Conservation (phyloP, 2,329 filamentous ascomycete genomes). For the Pezicula carpinea region DNA sequence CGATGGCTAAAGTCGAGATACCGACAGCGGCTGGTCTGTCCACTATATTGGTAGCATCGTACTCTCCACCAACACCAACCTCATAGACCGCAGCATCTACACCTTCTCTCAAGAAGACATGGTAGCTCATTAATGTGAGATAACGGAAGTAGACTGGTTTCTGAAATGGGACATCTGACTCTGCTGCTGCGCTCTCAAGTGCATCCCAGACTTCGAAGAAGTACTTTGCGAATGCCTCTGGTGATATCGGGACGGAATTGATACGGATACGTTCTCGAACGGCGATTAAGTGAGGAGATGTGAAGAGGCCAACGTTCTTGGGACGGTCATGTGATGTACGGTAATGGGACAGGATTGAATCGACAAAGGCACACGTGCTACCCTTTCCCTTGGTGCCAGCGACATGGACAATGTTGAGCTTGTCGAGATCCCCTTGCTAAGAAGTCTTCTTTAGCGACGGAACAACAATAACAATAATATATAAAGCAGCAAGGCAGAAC, state of each 20-base stretch:
- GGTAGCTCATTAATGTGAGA: slow-evolving; percentile 62
- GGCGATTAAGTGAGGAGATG: slow-evolving; percentile 63
- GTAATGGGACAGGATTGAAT: slow-evolving; percentile 55
- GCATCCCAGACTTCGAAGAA: slow-evolving; percentile 66
- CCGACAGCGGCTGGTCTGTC: slow-evolving; percentile 51
- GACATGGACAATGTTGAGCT: slow-evolving; percentile 65
- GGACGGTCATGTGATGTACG: slow-evolving; percentile 28
- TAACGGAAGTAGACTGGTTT: slow-evolving; percentile 56
- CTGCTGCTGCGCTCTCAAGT: slow-evolving; percentile 34
- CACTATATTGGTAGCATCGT: slow-evolving; percentile 65
- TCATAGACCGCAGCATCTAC: slow-evolving; percentile 62
- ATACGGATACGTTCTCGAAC: slow-evolving; percentile 65
- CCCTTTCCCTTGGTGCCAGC: slow-evolving; percentile 77
- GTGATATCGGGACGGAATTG: slow-evolving; percentile 52
- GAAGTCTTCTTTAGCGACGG: background rate
- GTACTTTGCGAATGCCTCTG: slow-evolving; percentile 56
- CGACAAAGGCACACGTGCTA: slow-evolving; percentile 64
- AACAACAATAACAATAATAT: background rate
- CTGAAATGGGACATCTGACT: slow-evolving; percentile 24
- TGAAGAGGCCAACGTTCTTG: slow-evolving; percentile 55
- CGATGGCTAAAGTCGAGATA: slow-evolving; percentile 63
- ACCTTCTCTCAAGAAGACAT: slow-evolving; percentile 59
- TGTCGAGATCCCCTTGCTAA: slow-evolving; percentile 36
- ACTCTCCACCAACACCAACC: slow-evolving; percentile 63
- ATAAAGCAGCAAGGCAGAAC: background rate